Percentiles rank a stretch among this genome's conserved stretches.
These are phyloP conservation scores for Penicillium goetzii DNA, from an alignment of 495 filamentous ascomycete species.

Conservation along the genomic window DNA sequence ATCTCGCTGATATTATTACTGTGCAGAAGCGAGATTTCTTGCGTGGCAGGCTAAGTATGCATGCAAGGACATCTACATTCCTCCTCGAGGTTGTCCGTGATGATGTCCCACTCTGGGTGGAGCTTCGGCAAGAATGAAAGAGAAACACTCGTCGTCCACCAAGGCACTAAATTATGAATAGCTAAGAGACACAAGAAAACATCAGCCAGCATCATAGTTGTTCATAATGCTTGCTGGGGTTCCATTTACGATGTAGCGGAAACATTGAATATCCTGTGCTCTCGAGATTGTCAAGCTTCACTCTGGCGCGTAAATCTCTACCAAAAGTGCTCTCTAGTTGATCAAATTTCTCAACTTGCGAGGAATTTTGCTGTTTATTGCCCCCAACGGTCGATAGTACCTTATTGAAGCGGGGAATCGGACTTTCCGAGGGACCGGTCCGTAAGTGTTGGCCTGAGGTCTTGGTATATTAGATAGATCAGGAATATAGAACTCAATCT, in stretches of 20 bases:
- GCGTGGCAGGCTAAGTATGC: background rate
- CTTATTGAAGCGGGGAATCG: background rate
- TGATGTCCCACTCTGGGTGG: background rate
- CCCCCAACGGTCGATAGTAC: background rate
- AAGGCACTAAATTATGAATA: background rate
- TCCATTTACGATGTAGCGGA: background rate
- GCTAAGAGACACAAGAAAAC: background rate
- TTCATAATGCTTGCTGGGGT: background rate
- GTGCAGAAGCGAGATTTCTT: background rate
- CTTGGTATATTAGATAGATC: background rate
- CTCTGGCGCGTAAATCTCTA: no score
- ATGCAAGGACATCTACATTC: background rate
- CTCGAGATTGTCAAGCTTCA: no score
- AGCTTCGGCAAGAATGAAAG: background rate
- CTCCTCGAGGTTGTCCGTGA: background rate
- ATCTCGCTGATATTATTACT: background rate
- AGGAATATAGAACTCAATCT: background rate
- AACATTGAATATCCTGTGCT: no score
- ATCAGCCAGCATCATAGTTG: background rate
- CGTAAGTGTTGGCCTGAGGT: background rate
- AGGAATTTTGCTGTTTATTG: background rate
- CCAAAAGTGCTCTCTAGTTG: background rate
- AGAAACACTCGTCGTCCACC: background rate
- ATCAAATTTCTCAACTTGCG: background rate
- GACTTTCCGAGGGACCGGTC: background rate